Evolutionary conservation across 2,329 filamentous ascomycete genomes (phyloP).

Genomic region (Camptophora hylomeconis): DNA sequence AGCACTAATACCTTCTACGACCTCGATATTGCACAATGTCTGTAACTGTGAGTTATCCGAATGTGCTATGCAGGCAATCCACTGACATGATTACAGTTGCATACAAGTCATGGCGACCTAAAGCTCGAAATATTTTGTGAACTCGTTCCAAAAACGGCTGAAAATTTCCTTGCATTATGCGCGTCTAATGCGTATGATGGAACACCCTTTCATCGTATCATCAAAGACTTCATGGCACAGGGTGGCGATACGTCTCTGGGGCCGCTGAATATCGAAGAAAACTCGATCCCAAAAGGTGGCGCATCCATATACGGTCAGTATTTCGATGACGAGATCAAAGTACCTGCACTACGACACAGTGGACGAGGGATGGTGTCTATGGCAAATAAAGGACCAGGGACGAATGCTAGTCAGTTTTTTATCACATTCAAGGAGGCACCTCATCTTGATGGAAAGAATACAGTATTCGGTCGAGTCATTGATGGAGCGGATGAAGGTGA

Average conservation of each 20-base stretch:
- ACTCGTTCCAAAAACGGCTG: conserved; percentile 80
- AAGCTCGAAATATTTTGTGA: conserved; percentile 97
- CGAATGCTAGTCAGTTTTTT: conserved; percentile 52
- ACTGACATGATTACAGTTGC: conserved; percentile 39
- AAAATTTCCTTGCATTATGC: conserved; percentile 59
- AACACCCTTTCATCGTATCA: conserved; percentile 50
- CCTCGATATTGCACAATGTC: too few relatives aligned
- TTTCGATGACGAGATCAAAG: conserved; percentile 50
- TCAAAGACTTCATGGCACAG: conserved; percentile 53
- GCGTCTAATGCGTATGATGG: conserved; percentile 47
- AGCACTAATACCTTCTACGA: too few relatives aligned
- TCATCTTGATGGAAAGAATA: conserved; percentile 54
- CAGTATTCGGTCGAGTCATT: conserved; percentile 51
- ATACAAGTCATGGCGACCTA: conserved; percentile 78
- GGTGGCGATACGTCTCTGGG: conserved; percentile 41
- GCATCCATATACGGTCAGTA: conserved; percentile 42
- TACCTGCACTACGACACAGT: conserved; percentile 44
- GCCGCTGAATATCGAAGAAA: conserved; percentile 24
- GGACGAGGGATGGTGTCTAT: conserved; percentile 45
- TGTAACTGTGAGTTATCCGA: conserved; percentile 11
- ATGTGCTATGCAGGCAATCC: neutral
- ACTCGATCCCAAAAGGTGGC: conserved; percentile 40
- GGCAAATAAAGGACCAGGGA: conserved; percentile 43
- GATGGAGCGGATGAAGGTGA: conserved; percentile 30
- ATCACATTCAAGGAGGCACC: conserved; percentile 47